Evolutionary conservation across 2,329 filamentous ascomycete species (phyloP).

Genomic region (Ilyonectria sp.): DNA sequence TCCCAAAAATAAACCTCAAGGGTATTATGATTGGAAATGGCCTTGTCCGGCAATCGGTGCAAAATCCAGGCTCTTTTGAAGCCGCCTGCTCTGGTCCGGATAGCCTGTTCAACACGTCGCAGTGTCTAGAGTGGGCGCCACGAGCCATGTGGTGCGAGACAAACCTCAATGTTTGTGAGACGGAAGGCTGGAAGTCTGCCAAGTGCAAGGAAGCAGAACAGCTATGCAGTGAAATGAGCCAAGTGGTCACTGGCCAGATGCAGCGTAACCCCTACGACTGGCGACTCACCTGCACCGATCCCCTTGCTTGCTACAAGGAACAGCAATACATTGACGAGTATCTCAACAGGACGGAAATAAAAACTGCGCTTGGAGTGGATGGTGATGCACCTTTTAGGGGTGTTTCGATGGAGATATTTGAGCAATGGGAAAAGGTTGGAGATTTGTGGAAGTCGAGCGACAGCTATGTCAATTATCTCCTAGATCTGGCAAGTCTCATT

Average conservation of each 20-base stretch:
- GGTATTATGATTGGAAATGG: no score
- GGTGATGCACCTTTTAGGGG: neutral
- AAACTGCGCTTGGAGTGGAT: neutral
- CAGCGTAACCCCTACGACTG: slow-evolving; percentile 5
- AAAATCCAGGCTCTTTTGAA: no score
- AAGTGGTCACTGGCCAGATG: neutral
- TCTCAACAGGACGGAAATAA: slow-evolving; percentile 3
- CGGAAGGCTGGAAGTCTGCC: neutral
- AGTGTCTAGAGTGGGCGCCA: no score
- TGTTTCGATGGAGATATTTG: neutral
- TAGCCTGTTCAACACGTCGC: no score
- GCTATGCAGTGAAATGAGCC: neutral
- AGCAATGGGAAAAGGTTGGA: neutral
- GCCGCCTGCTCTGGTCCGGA: no score
- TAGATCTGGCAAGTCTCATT: no score
- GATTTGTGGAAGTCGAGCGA: neutral
- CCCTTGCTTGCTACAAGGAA: neutral
- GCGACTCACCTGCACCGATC: neutral
- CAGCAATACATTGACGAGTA: neutral
- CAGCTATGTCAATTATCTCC: neutral
- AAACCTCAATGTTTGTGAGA: no score
- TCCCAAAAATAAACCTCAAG: no score
- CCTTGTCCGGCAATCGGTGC: no score
- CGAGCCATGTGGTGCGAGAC: no score
- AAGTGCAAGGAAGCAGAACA: neutral